Base-by-base conservation (phyloP, 768 basidiomycete genomes). In the Boletellus emodensis region DNA sequence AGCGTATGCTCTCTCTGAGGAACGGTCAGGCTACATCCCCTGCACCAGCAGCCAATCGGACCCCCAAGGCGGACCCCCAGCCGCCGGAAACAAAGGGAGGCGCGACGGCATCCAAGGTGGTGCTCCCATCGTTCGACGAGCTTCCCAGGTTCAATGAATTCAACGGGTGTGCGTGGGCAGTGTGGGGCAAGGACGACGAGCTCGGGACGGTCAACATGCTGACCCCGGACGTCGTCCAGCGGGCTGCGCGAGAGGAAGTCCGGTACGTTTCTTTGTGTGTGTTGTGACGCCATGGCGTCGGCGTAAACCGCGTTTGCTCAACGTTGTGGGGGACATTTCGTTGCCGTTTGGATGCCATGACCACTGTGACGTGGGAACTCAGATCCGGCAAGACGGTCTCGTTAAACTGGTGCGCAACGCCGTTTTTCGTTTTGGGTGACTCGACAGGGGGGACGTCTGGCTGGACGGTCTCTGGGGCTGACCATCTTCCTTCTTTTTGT, bases 141-240 rank as follows among this genome's bases (percentile, higher is more conserved):
- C 60, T 77, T 58, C 66, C 75, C 62, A 44, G 50, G 30, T 75
- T 74, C 53, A 64, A 72, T 43, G 61, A 72, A 30, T 68, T 74
- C 55, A 60, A 55, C 8, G 85, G 84, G 8, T 86, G 84, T 48
- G 85, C 84, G 3, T 87, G 85, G 85, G 73, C 71, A 3, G 72
- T 85, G 10, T 86, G 83, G 83, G 84, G 84, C 24, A 65, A 73
- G 35, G 76, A 80, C 17, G 85, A 87, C 54, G 72, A 86, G 57
- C 71, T 86, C 17, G 85, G 85, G 2, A 86, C 83, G 7, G 70
- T 86, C 34, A 86, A 86, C 59, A 55, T 86, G 43, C 63, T 87
- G 35, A 85, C 85, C 2, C 75, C 78, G 18, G 76, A 78, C 11
- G 75, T 84, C n/a, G 82, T 85, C n/a, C 72, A 76, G 57, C 66